A percentile compares a stretch with the other conserved stretches of the same genome.
phyloP scores from a whole-genome alignment of 2,329 filamentous ascomycete genomes.

The Fusarium acutatum region DNA sequence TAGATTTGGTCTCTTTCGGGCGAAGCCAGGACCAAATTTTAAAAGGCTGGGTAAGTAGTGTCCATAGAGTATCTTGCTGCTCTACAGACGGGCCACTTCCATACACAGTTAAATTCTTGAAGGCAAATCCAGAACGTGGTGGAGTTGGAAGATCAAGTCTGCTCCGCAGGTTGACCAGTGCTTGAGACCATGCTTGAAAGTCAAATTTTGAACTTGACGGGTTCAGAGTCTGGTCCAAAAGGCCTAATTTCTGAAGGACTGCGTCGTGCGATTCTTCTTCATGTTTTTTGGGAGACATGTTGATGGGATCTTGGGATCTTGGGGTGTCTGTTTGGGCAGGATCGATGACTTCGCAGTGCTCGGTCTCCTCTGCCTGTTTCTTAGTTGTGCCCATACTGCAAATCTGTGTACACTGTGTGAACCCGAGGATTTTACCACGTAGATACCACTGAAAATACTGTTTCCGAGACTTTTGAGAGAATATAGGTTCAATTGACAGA shows the following conservation, averaged over 20 bases:
- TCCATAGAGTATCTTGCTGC: conserved; percentile 72
- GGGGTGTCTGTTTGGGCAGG: background rate
- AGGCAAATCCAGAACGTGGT: background rate
- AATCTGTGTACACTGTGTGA: background rate
- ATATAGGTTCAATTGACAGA: background rate
- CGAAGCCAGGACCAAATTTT: conserved; percentile 44
- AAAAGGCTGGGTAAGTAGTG: conserved; percentile 66
- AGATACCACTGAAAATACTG: background rate
- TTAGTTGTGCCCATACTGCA: background rate
- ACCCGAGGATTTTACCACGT: background rate
- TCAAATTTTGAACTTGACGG: background rate
- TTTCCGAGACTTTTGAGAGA: background rate
- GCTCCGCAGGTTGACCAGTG: background rate
- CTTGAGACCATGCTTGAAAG: background rate
- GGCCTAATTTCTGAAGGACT: background rate
- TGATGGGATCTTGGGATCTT: background rate
- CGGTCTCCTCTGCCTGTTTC: background rate
- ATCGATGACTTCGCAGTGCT: background rate
- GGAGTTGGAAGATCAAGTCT: background rate
- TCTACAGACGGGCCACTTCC: conserved; percentile 74
- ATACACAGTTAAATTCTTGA: conserved; percentile 69
- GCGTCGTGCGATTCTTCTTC: background rate
- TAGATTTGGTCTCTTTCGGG: conserved; percentile 62
- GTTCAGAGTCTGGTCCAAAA: background rate
- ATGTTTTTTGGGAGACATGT: background rate